Evolutionary conservation across 1,284 basidiomycete genomes (phyloP).

Genomic region (Malassezia brasiliensis): DNA sequence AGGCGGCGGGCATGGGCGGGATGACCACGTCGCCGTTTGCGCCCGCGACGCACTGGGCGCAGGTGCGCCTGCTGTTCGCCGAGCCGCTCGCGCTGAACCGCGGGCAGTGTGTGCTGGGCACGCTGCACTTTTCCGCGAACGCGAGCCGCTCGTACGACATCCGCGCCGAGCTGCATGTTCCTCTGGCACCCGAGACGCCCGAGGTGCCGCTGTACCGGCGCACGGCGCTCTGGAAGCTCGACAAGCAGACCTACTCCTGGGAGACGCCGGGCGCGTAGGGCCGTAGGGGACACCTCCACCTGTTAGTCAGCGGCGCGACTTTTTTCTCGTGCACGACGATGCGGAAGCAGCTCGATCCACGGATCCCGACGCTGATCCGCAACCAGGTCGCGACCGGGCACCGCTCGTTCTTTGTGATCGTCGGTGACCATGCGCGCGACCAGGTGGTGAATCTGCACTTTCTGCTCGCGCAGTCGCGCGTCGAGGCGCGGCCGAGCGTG

Average conservation of each 20-base stretch:
- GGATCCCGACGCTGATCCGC: slow-evolving; percentile 81
- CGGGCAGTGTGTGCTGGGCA: slow-evolving; percentile 33
- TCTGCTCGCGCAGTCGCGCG: slow-evolving; percentile 51
- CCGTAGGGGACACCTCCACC: not conserved
- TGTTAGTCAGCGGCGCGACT: not conserved
- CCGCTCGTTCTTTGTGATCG: slow-evolving; percentile 89
- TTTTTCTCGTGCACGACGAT: slow-evolving; percentile 20
- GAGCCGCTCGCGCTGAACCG: slow-evolving; percentile 42
- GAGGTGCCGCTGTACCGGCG: slow-evolving; percentile 12
- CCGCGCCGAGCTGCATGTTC: slow-evolving; percentile 19
- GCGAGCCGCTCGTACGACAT: slow-evolving; percentile 38
- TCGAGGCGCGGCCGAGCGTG: slow-evolving; percentile 37
- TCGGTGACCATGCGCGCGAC: slow-evolving; percentile 87
- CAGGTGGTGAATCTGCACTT: slow-evolving; percentile 97
- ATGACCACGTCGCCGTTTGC: slow-evolving; percentile 43
- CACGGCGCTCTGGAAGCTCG: slow-evolving; percentile 33
- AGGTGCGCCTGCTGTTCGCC: slow-evolving; percentile 36
- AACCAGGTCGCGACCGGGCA: slow-evolving; percentile 77
- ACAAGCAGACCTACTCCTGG: slow-evolving; percentile 44
- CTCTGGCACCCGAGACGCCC: slow-evolving; percentile 9
- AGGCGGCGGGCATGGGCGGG: slow-evolving; percentile 7
- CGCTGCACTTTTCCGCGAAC: slow-evolving; percentile 36
- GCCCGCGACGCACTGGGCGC: slow-evolving; percentile 45
- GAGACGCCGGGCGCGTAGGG: slow-evolving; percentile 4
- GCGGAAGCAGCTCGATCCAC: slow-evolving; percentile 58